Base-by-base conservation (phyloP, 225 moss, liverwort and hornwort genomes). In the Antitrichia curtipendula region DNA sequence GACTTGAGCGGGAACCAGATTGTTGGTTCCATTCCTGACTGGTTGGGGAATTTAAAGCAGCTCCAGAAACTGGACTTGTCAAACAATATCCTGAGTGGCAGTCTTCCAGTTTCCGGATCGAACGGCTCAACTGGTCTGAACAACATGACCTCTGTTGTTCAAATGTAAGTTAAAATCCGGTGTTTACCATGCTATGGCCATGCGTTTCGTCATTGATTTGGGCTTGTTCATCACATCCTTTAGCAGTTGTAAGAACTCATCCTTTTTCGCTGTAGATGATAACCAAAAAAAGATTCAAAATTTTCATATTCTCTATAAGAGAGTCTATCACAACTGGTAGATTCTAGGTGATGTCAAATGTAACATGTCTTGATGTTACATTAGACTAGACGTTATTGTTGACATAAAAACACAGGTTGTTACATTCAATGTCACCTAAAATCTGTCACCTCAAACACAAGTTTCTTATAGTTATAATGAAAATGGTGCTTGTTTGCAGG, bases 1-100 rank as follows among this genome's bases (percentile, higher is more conserved):
- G 88, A 92, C 88, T 88, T 92, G 86, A 91, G 91, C 32, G 77
- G 86, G 54, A 92, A 92, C 84, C 80, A 86, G 45, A 69, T 92
- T 31, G 9, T 1, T 21, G 92, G 88, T 52, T 0, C 61, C 24
- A 84, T 92, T 86, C 89, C 91, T 31, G 21, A 14, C 40, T 91
- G 83, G 89, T 71, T 92, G 82, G 91, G 91, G 4, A 54, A 18
- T 50, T 66, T 92, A 2, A 75, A 28, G 56, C 79, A 80, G 34
- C 82, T 92, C 19, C 80, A 83, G 50, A 80, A 80, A n/a, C 76
- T 92, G 56, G 92, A 89, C 69, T 85, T 92, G 81, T 92, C 92
- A 0, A 86, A 76, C 80, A 92, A 92, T 75, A 34, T 71, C 36
- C 61, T 92, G 38, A 87, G 16, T 74, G 90, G 92, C 13, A 40